Evolutionary conservation across 345 rosid genomes (phyloP).

Genomic region (Zanthoxylum bungeanum): DNA sequence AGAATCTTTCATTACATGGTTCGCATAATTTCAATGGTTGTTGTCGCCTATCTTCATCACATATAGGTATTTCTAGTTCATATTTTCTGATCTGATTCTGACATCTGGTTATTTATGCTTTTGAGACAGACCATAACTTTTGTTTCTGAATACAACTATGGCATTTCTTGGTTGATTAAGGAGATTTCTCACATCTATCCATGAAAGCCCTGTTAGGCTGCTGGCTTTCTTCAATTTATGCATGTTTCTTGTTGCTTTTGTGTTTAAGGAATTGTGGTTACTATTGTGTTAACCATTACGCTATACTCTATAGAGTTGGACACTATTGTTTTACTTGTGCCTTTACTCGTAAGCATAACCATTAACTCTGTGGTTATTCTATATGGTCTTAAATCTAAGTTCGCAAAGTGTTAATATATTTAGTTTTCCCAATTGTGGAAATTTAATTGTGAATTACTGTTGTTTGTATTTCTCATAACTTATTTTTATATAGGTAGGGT

Average conservation of each 20-base stretch:
- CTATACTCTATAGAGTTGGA: background rate
- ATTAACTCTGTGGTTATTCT: background rate
- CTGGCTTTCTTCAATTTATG: background rate
- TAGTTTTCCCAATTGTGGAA: background rate
- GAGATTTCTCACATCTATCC: background rate
- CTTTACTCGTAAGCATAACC: background rate
- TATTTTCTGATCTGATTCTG: background rate
- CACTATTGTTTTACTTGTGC: background rate
- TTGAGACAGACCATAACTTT: background rate
- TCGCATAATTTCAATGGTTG: background rate
- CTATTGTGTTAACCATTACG: background rate
- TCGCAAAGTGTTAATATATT: background rate
- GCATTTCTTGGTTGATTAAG: background rate
- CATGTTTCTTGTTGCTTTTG: background rate
- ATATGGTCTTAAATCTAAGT: background rate
- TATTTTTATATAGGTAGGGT: too few species aligned
- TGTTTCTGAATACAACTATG: background rate
- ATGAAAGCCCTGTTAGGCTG: conserved; percentile 2
- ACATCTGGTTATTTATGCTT: conserved; percentile 1
- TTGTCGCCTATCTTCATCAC: background rate
- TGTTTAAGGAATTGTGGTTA: background rate
- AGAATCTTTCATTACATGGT: background rate
- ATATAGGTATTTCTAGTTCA: background rate
- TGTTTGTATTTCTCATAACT: too few species aligned
- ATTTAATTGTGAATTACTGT: background rate